Evolutionary conservation across 2,329 filamentous ascomycete genomes (phyloP), one percentile per base, ranked within the genome.

Genomic region (Calycina herbarum): DNA sequence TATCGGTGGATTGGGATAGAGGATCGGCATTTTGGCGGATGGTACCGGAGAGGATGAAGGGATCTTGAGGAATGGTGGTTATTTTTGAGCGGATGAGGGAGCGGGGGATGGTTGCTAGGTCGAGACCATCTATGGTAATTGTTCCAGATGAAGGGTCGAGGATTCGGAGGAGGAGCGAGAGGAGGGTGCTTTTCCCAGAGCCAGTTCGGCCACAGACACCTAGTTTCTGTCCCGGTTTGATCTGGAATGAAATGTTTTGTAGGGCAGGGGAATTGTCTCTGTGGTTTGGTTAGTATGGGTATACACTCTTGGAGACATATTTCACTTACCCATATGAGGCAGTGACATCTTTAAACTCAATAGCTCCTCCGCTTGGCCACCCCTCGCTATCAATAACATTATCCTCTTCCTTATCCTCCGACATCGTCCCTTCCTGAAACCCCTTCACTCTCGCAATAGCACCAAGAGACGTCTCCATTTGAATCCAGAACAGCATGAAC

Each of bases 31-130:
- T 98, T 76, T 83, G 92, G 67, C 94, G 87, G 66, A 97, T 89
- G 0, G 92, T 96, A 70, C 94, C 94, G 29, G 88, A 92, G 78
- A 97, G 96, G 0, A 97, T 82, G 0, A 93, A 96, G 63, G 92
- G 94, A 74, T 98, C 94, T 80, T 98, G 94, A 20, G 94, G 94
- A 63, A 98, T 93, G 77, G 97, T 97, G 1, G 94, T 96, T 72
- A 98, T 93, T 58, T 90, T 89, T 79, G 95, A 89, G 62, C 94
- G 90, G 72, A 98, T 8, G 4, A 13, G 17, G 35, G 57, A 13
- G 5, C 20, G 61, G 11, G 48, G n/a, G n/a, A 57, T 42, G 2
- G 7, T 57, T 5, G 48, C 5, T 29, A 57, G 35, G n/a, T 63
- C 61, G 5, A 63, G 13, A 17, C 33, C 51, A 33, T 63, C 61